Percentiles rank a stretch among this genome's conserved stretches.
Conservation (phyloP, 2,329 filamentous ascomycete species). For the Sporothrix curviconia region DNA sequence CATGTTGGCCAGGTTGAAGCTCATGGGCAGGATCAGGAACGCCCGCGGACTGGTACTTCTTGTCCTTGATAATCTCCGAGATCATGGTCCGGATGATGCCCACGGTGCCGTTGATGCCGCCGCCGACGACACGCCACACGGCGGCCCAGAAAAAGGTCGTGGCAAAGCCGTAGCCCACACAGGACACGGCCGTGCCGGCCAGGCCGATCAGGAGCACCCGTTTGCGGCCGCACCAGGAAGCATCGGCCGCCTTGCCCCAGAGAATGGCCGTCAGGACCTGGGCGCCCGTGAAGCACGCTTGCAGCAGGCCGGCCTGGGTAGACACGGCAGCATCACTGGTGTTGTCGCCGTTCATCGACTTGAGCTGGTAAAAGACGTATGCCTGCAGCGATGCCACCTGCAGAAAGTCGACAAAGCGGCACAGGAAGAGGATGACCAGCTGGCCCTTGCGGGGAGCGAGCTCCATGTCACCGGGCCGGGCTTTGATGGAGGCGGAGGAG, state of each 20-base stretch:
- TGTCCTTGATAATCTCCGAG: constrained; percentile 42
- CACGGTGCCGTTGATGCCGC: constrained; percentile 45
- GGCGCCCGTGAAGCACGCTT: constrained; percentile 64
- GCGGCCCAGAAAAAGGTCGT: constrained; percentile 57
- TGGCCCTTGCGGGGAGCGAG: constrained; percentile 24
- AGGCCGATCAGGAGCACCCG: constrained; percentile 64
- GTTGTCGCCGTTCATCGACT: constrained; percentile 12
- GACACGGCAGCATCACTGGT: constrained; percentile 14
- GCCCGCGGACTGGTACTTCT: constrained; percentile 42
- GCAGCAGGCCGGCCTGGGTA: constrained; percentile 61
- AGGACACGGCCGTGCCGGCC: constrained; percentile 59
- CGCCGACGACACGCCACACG: constrained; percentile 60
- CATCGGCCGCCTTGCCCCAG: constrained; percentile 63
- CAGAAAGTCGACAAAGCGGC: constrained; percentile 25
- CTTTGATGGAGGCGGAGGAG: not conserved
- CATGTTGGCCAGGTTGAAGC: constrained; percentile 42
- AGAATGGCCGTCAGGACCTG: constrained; percentile 68
- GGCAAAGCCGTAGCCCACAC: constrained; percentile 67
- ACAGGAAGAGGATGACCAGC: constrained; percentile 24
- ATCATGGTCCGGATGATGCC: constrained; percentile 43
- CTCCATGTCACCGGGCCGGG: constrained; percentile 17
- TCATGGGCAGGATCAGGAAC: constrained; percentile 42
- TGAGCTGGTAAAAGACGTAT: constrained; percentile 22
- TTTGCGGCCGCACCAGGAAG: constrained; percentile 57
- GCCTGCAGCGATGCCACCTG: constrained; percentile 23